Evolutionary conservation across 129 eudicot genomes (phyloP).

Genomic region (Kitagawia praeruptora): DNA sequence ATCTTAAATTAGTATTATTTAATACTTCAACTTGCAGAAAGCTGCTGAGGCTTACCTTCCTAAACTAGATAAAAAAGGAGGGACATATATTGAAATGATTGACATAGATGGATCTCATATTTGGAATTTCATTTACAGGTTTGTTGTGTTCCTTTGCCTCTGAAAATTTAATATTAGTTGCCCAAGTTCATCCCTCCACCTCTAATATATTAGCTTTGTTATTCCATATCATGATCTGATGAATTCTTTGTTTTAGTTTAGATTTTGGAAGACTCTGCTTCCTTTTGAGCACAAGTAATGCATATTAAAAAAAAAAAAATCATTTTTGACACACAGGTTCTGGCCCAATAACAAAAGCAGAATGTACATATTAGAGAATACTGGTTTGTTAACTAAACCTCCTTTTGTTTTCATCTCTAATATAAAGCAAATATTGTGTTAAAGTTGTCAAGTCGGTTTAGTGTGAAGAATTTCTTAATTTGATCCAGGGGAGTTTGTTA

Average conservation of each 20-base stretch:
- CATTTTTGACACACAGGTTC: constrained; percentile 31
- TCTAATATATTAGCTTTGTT: neutral
- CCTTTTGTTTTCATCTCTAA: neutral
- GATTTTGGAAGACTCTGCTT: neutral
- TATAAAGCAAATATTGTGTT: neutral
- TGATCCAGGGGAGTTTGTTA: constrained; percentile 53
- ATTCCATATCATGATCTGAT: neutral
- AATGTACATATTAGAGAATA: constrained; percentile 84
- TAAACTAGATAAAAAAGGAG: constrained; percentile 55
- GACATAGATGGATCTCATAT: constrained; percentile 78
- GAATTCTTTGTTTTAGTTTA: neutral
- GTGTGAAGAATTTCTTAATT: neutral
- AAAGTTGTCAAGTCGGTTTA: neutral
- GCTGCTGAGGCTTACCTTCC: constrained; percentile 83
- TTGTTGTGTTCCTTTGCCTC: constrained; percentile 11
- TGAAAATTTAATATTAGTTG: neutral
- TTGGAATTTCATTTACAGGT: constrained; percentile 93
- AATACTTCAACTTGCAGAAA: constrained; percentile 36
- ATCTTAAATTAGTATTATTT: neutral
- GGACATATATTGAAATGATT: constrained; percentile 58
- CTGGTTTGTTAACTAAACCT: constrained; percentile 39
- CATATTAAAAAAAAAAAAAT: neutral
- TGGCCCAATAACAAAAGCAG: constrained; percentile 99
- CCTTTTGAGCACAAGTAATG: neutral
- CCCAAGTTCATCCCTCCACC: no score